Conservation (phyloP, 2,329 filamentous ascomycete genomes). For the Botrytis tulipae region DNA sequence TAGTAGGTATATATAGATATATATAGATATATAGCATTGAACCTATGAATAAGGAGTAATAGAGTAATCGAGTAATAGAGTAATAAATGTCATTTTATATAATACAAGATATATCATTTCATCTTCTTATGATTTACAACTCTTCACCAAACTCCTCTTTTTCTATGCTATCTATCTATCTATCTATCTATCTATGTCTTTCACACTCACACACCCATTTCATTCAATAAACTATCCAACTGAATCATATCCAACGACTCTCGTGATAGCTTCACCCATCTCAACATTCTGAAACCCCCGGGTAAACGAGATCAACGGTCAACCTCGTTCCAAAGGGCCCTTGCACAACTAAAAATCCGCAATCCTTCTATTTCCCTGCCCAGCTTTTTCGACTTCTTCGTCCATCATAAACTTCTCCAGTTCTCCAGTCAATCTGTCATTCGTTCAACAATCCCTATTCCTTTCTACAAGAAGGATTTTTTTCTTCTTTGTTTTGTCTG, state of each 20-base stretch:
- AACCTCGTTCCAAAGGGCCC: neutral
- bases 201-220: neutral
- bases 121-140: neutral
- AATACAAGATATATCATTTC: too few relatives aligned
- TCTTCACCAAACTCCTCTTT: neutral
- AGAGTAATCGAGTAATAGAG: too few relatives aligned
- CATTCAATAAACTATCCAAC: neutral
- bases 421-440: slow-evolving; percentile 12
- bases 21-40: neutral
- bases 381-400: neutral
- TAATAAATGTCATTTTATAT: neutral
- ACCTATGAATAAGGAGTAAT: slow-evolving; percentile 4
- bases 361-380: slow-evolving; percentile 9
- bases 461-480: neutral
- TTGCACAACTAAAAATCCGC: slow-evolving; percentile 19
- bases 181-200: neutral
- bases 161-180: neutral
- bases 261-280: slow-evolving; percentile 5
- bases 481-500: neutral
- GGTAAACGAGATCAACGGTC: slow-evolving; percentile 13
- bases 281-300: neutral
- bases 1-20: neutral
- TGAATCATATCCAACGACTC: neutral
- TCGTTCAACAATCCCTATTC: neutral
- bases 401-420: neutral